A percentile compares a stretch with the other conserved stretches of the same genome.
phyloP scores from a whole-genome alignment of 176 grass and related monocot species.

The Ensete glaucum region DNA sequence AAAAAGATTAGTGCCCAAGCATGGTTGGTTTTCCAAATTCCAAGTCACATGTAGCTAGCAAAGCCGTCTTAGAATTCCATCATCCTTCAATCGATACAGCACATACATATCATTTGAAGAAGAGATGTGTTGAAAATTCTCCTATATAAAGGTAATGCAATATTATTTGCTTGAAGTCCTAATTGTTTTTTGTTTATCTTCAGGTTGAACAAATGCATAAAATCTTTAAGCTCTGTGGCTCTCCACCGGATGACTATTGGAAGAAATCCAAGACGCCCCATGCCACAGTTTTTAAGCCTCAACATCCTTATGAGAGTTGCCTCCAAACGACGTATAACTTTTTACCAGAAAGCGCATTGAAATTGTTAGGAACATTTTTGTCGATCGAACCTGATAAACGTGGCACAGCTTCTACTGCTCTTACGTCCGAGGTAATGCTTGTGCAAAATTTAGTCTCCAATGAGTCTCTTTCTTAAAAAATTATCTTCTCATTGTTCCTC shows the following conservation, averaged over 20 bases:
- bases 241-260: conserved; percentile 69
- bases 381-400: conserved; percentile 54
- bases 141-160: background rate
- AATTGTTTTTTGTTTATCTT: background rate
- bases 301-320: conserved; percentile 44
- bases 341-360: conserved; percentile 40
- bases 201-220: conserved; percentile 90
- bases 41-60: too few relatives aligned
- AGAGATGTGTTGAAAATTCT: background rate
- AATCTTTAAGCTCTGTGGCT: conserved; percentile 96
- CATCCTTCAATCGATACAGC: background rate
- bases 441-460: background rate
- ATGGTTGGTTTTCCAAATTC: background rate
- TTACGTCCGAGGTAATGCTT: conserved; percentile 42
- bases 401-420: conserved; percentile 53
- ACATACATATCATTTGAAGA: background rate
- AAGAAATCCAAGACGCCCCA: conserved; percentile 35
- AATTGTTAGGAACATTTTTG: conserved; percentile 44
- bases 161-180: background rate
- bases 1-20: background rate
- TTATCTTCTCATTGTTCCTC: background rate
- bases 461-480: too few relatives aligned
- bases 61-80: background rate
- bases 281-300: conserved; percentile 58
- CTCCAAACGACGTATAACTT: conserved; percentile 35